Evolutionary conservation across 2,329 filamentous ascomycete species (phyloP).

Genomic region (Fusarium sp.): DNA sequence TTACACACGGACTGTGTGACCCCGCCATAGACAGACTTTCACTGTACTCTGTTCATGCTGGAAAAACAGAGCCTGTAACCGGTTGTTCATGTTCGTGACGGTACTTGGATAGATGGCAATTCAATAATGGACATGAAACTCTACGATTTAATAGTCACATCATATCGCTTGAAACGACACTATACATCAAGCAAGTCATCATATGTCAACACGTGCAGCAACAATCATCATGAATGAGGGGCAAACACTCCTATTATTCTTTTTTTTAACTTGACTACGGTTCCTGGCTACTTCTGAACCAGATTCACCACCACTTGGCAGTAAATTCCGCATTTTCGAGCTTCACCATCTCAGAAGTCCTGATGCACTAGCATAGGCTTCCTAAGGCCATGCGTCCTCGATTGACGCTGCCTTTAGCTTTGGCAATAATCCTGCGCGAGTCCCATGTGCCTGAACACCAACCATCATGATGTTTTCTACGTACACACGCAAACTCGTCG

Average conservation of each 20-base stretch:
- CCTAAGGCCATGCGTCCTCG: slow-evolving; percentile 32
- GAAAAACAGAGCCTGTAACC: neutral
- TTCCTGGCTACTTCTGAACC: slow-evolving; percentile 35
- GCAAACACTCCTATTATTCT: slow-evolving; percentile 34
- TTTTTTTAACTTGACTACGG: slow-evolving; percentile 43
- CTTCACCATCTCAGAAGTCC: slow-evolving; percentile 41
- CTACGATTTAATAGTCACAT: neutral
- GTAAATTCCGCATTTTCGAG: slow-evolving; percentile 42
- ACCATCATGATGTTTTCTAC: slow-evolving; percentile 39
- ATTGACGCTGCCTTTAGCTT: slow-evolving; percentile 36
- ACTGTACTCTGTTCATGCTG: neutral
- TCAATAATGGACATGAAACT: too few relatives aligned
- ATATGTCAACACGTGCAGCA: neutral
- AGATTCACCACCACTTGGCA: slow-evolving; percentile 45
- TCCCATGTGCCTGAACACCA: slow-evolving; percentile 42
- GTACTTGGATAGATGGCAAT: neutral
- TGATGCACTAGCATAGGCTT: slow-evolving; percentile 47
- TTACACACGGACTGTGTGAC: neutral
- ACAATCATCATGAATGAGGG: slow-evolving; percentile 29
- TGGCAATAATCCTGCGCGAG: slow-evolving; percentile 35
- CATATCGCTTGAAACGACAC: too few relatives aligned
- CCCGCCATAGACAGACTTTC: neutral
- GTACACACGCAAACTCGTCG: slow-evolving; percentile 38
- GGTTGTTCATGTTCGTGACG: neutral
- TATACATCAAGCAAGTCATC: neutral